A percentile compares a stretch with the other conserved stretches of the same genome.
Conservation (phyloP, 2,329 filamentous ascomycete genomes). For the Cladosporium sp. region DNA sequence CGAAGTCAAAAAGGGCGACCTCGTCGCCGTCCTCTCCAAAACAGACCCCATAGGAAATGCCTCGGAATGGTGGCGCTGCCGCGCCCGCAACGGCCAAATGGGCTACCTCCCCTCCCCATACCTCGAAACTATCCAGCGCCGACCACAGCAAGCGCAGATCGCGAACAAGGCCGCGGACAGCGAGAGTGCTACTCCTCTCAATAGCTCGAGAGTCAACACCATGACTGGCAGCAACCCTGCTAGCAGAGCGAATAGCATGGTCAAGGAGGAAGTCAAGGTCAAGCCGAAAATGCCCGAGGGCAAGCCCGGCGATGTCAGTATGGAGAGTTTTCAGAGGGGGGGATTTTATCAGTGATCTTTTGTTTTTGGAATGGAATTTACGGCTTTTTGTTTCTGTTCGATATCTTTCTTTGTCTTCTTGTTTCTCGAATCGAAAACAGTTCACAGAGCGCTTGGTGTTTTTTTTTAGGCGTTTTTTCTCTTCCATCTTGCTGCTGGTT, state of each 20-base stretch:
- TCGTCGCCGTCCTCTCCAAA: slow-evolving; percentile 90
- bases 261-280: slow-evolving; percentile 30
- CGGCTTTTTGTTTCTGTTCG: background rate
- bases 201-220: slow-evolving; percentile 49
- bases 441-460: no score
- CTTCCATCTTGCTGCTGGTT: background rate
- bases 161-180: slow-evolving; percentile 41
- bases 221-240: slow-evolving; percentile 43
- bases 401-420: no score
- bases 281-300: slow-evolving; percentile 38
- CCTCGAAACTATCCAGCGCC: slow-evolving; percentile 67
- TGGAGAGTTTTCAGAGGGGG: slow-evolving; percentile 68
- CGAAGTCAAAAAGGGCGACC: slow-evolving; percentile 87
- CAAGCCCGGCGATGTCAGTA: slow-evolving; percentile 59
- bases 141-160: slow-evolving; percentile 43
- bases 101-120: slow-evolving; percentile 92
- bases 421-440: no score
- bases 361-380: background rate
- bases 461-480: background rate
- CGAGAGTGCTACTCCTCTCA: slow-evolving; percentile 38
- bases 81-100: slow-evolving; percentile 80
- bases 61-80: slow-evolving; percentile 96
- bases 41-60: slow-evolving; percentile 86
- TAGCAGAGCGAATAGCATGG: slow-evolving; percentile 40
- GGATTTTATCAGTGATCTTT: slow-evolving; percentile 58